Evolutionary conservation across 129 eudicot genomes (phyloP).

Genomic region (Ambrosia trifida): DNA sequence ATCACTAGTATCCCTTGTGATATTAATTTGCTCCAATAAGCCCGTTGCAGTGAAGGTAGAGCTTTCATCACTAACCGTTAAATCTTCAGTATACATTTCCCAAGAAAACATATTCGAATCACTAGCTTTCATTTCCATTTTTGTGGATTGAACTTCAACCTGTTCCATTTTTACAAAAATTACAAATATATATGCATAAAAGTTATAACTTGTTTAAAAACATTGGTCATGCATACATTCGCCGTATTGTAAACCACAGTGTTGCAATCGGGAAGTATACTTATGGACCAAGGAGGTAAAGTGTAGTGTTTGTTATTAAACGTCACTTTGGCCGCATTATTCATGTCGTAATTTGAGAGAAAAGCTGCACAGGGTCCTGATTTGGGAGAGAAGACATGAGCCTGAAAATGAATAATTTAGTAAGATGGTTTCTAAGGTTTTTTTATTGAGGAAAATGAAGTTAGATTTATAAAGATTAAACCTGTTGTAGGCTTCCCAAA

Average conservation of each 20-base stretch:
- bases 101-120: slow-evolving; percentile 61
- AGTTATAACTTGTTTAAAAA: slow-evolving; percentile 5
- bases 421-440: too few relatives aligned
- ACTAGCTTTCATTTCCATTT: slow-evolving; percentile 64
- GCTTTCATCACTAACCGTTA: slow-evolving; percentile 58
- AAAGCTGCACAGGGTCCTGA: slow-evolving; percentile 84
- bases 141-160: slow-evolving; percentile 84
- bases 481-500: slow-evolving; percentile 85
- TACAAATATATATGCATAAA: neutral
- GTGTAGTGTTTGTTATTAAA: slow-evolving; percentile 79
- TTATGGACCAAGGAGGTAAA: slow-evolving; percentile 95
- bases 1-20: slow-evolving; percentile 85
- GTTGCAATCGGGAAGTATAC: slow-evolving; percentile 90
- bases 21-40: slow-evolving; percentile 85
- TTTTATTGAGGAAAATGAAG: neutral
- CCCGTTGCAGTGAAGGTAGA: slow-evolving; percentile 58
- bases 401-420: slow-evolving; percentile 54
- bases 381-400: slow-evolving; percentile 69
- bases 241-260: slow-evolving; percentile 88
- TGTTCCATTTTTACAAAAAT: slow-evolving; percentile 14
- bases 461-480: slow-evolving; percentile 30
- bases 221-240: slow-evolving; percentile 49
- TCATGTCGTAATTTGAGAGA: slow-evolving; percentile 72
- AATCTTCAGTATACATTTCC: slow-evolving; percentile 90
- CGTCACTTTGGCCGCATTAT: slow-evolving; percentile 64